Conservation (phyloP, 768 basidiomycete species). For the Lyophyllum decastes region DNA sequence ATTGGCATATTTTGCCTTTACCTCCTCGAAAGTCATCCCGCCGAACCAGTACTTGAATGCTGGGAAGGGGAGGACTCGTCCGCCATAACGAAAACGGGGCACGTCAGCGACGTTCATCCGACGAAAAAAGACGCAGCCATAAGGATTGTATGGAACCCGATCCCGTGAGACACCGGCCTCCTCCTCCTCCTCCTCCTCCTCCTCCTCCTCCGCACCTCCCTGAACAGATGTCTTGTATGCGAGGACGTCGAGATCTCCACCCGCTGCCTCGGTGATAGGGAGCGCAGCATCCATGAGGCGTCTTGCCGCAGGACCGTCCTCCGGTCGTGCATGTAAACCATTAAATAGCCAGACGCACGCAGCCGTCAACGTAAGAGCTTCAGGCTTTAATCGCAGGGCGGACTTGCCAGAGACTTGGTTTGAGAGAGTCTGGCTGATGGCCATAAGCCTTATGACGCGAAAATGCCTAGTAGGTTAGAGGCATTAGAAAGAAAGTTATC, state of each 20-base stretch:
- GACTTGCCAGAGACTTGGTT: background rate
- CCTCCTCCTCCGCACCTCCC: background rate
- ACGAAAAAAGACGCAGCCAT: conserved; percentile 16
- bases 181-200: conserved; percentile 9
- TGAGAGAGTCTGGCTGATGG: background rate
- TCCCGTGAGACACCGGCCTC: background rate
- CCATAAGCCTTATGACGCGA: background rate
- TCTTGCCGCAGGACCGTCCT: conserved; percentile 12
- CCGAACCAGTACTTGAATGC: conserved; percentile 2
- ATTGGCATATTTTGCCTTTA: background rate
- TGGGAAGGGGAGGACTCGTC: background rate
- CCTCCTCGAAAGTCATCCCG: background rate
- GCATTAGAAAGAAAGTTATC: background rate
- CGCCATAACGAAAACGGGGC: conserved; percentile 1
- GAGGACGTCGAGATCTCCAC: background rate
- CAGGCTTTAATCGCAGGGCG: background rate
- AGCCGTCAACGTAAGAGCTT: conserved; percentile 12
- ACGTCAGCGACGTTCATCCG: background rate
- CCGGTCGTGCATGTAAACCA: conserved; percentile 17
- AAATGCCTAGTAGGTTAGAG: conserved; percentile 3
- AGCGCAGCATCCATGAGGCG: conserved; percentile 14
- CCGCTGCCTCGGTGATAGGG: conserved; percentile 5
- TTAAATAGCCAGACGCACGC: conserved; percentile 17
- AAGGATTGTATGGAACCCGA: conserved; percentile 3
- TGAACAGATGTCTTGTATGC: background rate